Conservation (phyloP, 2,329 filamentous ascomycete species). For the Huntiella abstrusa region DNA sequence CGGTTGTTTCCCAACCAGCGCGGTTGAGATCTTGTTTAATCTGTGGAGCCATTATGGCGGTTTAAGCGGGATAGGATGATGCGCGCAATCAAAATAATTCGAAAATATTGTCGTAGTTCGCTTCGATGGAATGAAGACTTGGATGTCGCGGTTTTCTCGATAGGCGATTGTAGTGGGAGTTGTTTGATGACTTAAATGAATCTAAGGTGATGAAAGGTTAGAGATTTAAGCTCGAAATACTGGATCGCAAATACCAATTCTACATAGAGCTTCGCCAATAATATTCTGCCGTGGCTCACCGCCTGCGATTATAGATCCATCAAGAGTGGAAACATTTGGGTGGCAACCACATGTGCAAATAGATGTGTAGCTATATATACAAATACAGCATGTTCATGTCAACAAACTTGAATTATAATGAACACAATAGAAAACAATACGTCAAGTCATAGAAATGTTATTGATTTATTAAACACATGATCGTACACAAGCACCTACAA, state of each 20-base stretch:
- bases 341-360: too few species aligned
- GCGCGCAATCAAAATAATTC: neutral
- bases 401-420: too few species aligned
- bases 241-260: neutral
- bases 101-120: neutral
- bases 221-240: too few species aligned
- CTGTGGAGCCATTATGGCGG: constrained; percentile 54
- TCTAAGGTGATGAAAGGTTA: too few species aligned
- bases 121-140: neutral
- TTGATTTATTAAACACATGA: neutral
- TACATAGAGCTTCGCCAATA: neutral
- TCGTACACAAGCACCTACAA: neutral
- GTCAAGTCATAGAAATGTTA: too few species aligned
- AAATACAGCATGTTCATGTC: too few species aligned
- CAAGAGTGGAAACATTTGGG: too few species aligned
- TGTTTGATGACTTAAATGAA: neutral
- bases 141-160: neutral
- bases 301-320: neutral
- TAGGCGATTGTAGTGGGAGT: neutral
- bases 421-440: too few species aligned
- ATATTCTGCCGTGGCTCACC: constrained; percentile 10
- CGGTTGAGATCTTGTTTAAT: constrained; percentile 94
- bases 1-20: constrained; percentile 87
- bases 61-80: neutral
- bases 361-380: too few species aligned